Percentiles rank a stretch among this genome's conserved stretches.
Conservation (phyloP, 768 basidiomycete genomes). For the Mrakia blollopis region DNA sequence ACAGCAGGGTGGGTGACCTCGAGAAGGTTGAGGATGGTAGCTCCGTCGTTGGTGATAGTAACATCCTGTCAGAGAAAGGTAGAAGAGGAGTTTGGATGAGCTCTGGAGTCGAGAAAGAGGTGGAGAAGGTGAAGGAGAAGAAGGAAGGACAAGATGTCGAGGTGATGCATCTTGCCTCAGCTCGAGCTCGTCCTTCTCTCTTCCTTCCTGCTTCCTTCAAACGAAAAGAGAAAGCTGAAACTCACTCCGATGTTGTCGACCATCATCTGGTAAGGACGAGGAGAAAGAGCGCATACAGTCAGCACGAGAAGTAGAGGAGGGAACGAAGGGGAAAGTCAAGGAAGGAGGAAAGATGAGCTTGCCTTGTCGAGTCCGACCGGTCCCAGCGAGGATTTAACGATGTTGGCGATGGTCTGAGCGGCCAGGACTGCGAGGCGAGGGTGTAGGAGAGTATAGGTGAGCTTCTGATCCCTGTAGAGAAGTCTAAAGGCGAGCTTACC, state of each 20-base stretch:
- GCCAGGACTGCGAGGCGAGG: slow-evolving; percentile 64
- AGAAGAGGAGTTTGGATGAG: slow-evolving; percentile 31
- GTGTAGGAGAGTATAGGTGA: neutral
- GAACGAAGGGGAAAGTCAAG: neutral
- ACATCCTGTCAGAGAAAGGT: slow-evolving; percentile 67
- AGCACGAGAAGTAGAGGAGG: neutral
- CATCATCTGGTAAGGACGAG: slow-evolving; percentile 53
- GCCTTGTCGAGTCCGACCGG: slow-evolving; percentile 90
- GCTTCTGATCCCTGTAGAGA: slow-evolving; percentile 21
- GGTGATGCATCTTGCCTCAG: neutral
- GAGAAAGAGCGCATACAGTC: neutral
- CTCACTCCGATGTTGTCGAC: slow-evolving; percentile 94
- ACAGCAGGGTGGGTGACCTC: slow-evolving; percentile 96
- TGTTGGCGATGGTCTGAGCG: slow-evolving; percentile 92
- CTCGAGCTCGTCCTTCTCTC: neutral
- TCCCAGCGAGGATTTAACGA: slow-evolving; percentile 91
- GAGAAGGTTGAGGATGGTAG: slow-evolving; percentile 91
- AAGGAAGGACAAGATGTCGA: neutral
- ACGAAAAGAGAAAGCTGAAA: slow-evolving; percentile 22
- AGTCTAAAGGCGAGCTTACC: slow-evolving; percentile 50
- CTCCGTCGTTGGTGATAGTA: slow-evolving; percentile 98
- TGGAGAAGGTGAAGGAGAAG: neutral
- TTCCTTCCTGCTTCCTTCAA: neutral
- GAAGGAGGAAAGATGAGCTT: neutral
- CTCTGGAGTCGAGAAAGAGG: neutral